A percentile compares a stretch with the other conserved stretches of the same genome.
phyloP scores from a whole-genome alignment of 441 rosid species.

The Dalechampia spathulata region DNA sequence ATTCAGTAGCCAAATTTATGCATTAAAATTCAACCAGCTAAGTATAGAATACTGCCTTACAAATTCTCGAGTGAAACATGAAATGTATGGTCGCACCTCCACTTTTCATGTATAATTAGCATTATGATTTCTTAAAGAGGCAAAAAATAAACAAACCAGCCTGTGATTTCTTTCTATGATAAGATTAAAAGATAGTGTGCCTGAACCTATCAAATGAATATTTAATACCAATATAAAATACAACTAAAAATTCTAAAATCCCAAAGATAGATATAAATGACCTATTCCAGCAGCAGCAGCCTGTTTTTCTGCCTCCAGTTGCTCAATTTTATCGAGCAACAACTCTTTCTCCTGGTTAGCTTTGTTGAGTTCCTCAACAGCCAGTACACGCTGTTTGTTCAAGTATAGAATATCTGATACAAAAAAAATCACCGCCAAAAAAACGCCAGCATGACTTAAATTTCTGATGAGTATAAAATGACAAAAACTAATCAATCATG shows the following conservation, averaged over 20 bases:
- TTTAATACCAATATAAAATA: too few relatives aligned
- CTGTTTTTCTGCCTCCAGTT: conserved; percentile 36
- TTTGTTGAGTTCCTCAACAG: conserved; percentile 51
- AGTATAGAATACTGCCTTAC: neutral
- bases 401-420: conserved; percentile 52
- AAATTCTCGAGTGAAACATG: neutral
- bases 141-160: too few relatives aligned
- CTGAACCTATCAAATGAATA: too few relatives aligned
- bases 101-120: too few relatives aligned
- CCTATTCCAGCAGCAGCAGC: conserved; percentile 29
- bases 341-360: conserved; percentile 43
- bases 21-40: neutral
- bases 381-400: conserved; percentile 58
- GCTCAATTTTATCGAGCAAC: conserved; percentile 41
- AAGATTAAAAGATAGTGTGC: too few relatives aligned
- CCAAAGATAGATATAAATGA: conserved; percentile 3
- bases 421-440: neutral
- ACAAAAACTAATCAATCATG: neutral
- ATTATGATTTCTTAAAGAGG: too few relatives aligned
- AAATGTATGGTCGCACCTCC: neutral
- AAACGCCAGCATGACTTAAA: neutral
- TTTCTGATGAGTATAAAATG: neutral
- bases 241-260: too few relatives aligned
- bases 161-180: too few relatives aligned
- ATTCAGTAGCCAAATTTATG: neutral